Base-by-base conservation (phyloP, 345 rosid species). In the Citrus inodora region DNA sequence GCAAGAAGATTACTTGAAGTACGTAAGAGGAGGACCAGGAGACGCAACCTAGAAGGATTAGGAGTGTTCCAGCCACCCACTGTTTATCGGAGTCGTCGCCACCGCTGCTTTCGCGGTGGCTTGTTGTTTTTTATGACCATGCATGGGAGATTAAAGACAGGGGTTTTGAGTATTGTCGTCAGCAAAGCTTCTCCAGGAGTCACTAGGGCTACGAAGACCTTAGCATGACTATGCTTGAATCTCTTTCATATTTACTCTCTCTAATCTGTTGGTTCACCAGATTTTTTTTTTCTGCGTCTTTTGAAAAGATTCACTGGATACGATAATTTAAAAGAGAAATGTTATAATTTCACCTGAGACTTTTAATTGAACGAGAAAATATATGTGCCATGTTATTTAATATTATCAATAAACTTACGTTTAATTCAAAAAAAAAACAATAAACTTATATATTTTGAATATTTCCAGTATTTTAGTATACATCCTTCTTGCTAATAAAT, bases 131-230 rank as follows among this genome's bases (percentile, higher is more conserved):
- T 7, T n/a, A 71, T 16, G 90, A 86, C 86, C 85, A 64, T 9
- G 80, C 85, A 64, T 9, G 80, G 60, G 28, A 90, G 28, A 71
- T 89, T 78, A 73, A 89, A 79, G 24, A 87, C 46, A 5, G 95
- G 97, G 58, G 95, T 97, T 79, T 95, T 88, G 73, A 92, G 90
- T 37, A 92, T 27, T 53, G 97, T 83, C 95, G 92, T 92, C 58
- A 88, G 84, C 76, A 94, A 59, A 71, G 98, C 94, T 6, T 94
- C 98, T 48, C 77, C 87, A 48, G 89, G 85, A 2, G 90, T 90
- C 21, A 92, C 87, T 32, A 90, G 9, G 9, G 95, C 92, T 70
- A 94, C 94, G 2, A 85, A 32, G 11, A 93, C 73, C 82, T 93
- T 93, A 1, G 98, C 98, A 70, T 83, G 83, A 69, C 92, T 86